phyloP scores from a whole-genome alignment of 495 filamentous ascomycete genomes.

The Aspergillus carlsbadensis region DNA sequence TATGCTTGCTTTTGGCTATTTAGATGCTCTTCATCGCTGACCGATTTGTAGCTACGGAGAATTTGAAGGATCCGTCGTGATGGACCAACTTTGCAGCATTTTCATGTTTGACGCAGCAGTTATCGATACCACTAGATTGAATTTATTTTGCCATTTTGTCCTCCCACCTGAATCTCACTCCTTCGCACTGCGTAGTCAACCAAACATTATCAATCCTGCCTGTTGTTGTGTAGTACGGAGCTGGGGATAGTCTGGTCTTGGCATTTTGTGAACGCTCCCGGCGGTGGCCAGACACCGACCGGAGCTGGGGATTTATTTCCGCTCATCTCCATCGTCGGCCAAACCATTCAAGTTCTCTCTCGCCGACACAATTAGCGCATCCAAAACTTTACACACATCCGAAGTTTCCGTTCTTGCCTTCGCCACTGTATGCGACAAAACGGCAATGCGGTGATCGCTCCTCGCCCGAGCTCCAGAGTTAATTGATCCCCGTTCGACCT shows the following conservation, averaged over 20 bases:
- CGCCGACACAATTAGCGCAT: neutral
- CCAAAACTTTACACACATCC: neutral
- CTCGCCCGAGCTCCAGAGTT: constrained; percentile 27
- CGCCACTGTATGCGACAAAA: constrained; percentile 14
- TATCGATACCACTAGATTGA: neutral
- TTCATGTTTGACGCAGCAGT: neutral
- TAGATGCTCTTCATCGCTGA: neutral
- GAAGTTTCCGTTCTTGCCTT: neutral
- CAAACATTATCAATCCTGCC: no score
- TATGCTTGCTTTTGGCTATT: constrained; percentile 34
- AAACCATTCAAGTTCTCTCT: neutral
- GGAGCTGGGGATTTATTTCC: constrained; percentile 11
- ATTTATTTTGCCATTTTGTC: neutral
- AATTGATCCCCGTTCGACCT: constrained; percentile 23
- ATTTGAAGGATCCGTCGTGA: constrained; percentile 69
- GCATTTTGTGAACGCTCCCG: constrained; percentile 18
- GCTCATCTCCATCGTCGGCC: constrained; percentile 2
- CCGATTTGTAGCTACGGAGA: constrained; percentile 69
- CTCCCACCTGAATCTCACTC: neutral
- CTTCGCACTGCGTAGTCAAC: neutral
- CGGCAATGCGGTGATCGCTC: constrained; percentile 35
- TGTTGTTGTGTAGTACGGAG: neutral
- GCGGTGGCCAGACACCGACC: constrained; percentile 18
- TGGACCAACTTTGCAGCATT: neutral
- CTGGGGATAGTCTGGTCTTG: constrained; percentile 14